Conservation (phyloP, 2,329 filamentous ascomycete species). For the Chrysoporthe puriensis region DNA sequence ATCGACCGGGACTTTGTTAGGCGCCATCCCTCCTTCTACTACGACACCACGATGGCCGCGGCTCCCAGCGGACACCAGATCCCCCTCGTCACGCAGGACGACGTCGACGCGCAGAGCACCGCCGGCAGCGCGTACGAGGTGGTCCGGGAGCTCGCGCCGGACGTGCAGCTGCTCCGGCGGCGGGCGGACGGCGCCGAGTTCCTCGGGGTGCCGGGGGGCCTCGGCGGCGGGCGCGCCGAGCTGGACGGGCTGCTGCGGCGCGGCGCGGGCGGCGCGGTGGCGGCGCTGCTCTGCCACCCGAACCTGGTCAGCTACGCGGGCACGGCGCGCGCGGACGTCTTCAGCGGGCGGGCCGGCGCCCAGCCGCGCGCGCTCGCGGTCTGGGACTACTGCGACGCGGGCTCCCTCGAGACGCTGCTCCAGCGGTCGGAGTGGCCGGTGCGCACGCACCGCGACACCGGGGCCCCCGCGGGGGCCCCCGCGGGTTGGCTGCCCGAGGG, state of each 20-base stretch:
- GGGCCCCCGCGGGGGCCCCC: slow-evolving; percentile 8
- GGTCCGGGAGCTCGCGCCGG: slow-evolving; percentile 31
- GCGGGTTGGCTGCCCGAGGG: slow-evolving; percentile 52
- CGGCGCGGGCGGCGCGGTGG: slow-evolving; percentile 37
- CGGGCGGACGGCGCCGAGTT: slow-evolving; percentile 39
- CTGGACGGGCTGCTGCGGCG: slow-evolving; percentile 35
- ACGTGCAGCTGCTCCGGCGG: slow-evolving; percentile 40
- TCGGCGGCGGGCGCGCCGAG: slow-evolving; percentile 20
- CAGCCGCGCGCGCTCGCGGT: slow-evolving; percentile 34
- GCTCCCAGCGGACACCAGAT: not conserved
- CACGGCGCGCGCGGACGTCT: slow-evolving; percentile 33
- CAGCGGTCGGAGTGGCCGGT: slow-evolving; percentile 34
- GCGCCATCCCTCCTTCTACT: not conserved
- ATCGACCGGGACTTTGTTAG: not conserved
- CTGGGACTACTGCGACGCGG: slow-evolving; percentile 58
- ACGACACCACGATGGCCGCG: not conserved
- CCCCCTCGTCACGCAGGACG: slow-evolving; percentile 15
- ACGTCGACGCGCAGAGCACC: not conserved
- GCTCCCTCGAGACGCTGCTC: slow-evolving; percentile 48
- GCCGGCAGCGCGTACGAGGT: slow-evolving; percentile 2
- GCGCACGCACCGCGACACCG: slow-evolving; percentile 12
- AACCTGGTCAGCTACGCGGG: slow-evolving; percentile 50
- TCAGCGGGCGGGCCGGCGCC: slow-evolving; percentile 24
- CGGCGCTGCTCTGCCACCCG: slow-evolving; percentile 51
- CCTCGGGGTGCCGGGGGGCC: slow-evolving; percentile 37